These are phyloP conservation scores for Leccinum subtestaceum DNA, from an alignment of 768 basidiomycete species.

Conservation along the genomic window DNA sequence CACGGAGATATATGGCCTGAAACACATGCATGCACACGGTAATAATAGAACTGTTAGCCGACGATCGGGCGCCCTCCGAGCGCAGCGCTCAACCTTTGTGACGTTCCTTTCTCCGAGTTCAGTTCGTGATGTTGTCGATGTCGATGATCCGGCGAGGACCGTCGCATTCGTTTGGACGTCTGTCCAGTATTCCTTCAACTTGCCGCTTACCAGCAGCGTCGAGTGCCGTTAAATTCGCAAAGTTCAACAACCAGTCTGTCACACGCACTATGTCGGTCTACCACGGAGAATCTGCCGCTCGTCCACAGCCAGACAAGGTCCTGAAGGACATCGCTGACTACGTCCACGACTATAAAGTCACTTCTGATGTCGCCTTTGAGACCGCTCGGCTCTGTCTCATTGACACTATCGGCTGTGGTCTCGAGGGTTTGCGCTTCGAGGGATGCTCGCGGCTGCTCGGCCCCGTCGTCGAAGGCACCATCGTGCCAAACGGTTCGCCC, in stretches of 20 bases:
- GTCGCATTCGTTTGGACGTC: slow-evolving; percentile 20
- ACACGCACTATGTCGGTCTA: slow-evolving; percentile 48
- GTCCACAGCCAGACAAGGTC: slow-evolving; percentile 84
- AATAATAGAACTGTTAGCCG: no score
- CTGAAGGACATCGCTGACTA: slow-evolving; percentile 91
- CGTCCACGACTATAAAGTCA: slow-evolving; percentile 79
- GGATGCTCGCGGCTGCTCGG: slow-evolving; percentile 81
- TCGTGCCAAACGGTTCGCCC: slow-evolving; percentile 80
- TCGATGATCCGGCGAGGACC: slow-evolving; percentile 29
- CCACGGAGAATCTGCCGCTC: slow-evolving; percentile 74
- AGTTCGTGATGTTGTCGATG: slow-evolving; percentile 30
- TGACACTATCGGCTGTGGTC: slow-evolving; percentile 90
- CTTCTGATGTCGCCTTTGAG: slow-evolving; percentile 81
- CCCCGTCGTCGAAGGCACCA: slow-evolving; percentile 87
- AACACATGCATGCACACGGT: no score
- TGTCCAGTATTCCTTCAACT: slow-evolving; percentile 10
- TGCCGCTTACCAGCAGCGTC: neutral
- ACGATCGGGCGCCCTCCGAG: no score
- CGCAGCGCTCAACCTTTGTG: neutral
- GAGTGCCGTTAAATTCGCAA: neutral
- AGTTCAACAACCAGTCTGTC: slow-evolving; percentile 3
- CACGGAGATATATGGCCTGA: no score
- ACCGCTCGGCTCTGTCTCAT: slow-evolving; percentile 90
- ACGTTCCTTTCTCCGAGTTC: neutral
- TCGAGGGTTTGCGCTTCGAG: slow-evolving; percentile 85